phyloP scores from a whole-genome alignment of 352 stramenopile species.

The Phytopythium oedochilum region DNA sequence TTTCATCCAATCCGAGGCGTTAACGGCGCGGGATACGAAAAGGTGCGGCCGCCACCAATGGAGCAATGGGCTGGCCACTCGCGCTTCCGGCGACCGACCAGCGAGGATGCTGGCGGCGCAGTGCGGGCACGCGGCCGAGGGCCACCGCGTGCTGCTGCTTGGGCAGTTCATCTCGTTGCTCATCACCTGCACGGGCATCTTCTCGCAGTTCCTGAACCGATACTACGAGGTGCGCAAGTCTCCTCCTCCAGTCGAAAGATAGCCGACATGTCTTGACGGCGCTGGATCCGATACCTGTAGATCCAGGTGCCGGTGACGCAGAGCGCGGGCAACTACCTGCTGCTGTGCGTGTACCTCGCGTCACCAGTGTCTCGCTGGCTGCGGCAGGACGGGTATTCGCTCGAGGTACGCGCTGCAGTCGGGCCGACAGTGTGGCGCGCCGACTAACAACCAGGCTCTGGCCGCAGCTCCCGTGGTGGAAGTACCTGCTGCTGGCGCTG shows the following conservation, averaged over 20 bases:
- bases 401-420: constrained; percentile 34
- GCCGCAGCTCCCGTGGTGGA: constrained; percentile 77
- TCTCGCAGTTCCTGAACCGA: constrained; percentile 76
- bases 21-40: not conserved
- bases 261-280: no score
- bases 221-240: constrained; percentile 61
- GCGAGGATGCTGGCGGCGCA: not conserved
- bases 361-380: constrained; percentile 37
- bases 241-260: no score
- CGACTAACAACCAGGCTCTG: no score
- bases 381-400: constrained; percentile 34
- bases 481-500: constrained; percentile 90
- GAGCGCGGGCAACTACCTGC: constrained; percentile 63
- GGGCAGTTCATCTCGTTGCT: constrained; percentile 88
- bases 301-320: constrained; percentile 77
- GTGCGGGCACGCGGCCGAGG: constrained; percentile 11
- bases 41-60: not conserved
- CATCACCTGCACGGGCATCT: constrained; percentile 85
- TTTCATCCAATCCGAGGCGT: constrained; percentile 15
- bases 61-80: not conserved
- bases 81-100: no score
- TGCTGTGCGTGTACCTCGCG: constrained; percentile 55
- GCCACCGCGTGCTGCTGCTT: constrained; percentile 54
- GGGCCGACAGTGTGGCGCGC: no score
- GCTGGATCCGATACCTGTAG: constrained; percentile 23